phyloP scores from a whole-genome alignment of 495 filamentous ascomycete genomes.

The Penicillium bovifimosum region DNA sequence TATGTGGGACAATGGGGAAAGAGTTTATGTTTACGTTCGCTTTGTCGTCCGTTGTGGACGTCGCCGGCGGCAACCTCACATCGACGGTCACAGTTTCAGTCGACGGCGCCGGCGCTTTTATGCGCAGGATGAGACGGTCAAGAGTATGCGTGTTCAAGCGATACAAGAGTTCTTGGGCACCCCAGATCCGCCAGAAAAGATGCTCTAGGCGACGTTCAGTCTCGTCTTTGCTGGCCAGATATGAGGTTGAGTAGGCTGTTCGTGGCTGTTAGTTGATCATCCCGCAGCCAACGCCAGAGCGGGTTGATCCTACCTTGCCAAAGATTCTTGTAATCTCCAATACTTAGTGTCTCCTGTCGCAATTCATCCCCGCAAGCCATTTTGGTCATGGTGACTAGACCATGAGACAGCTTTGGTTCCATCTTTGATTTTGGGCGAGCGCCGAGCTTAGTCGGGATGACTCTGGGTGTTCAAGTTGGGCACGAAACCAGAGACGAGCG shows the following conservation, averaged over 20 bases:
- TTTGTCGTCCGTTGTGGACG: not conserved
- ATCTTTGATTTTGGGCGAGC: constrained; percentile 11
- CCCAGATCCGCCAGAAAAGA: constrained; percentile 52
- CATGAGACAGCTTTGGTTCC: constrained; percentile 46
- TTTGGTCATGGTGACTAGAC: constrained; percentile 42
- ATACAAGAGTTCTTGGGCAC: constrained; percentile 25
- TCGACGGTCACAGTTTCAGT: not conserved
- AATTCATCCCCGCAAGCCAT: constrained; percentile 15
- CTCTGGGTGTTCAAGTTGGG: not conserved
- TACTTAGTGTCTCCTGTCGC: constrained; percentile 26
- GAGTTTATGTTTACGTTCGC: constrained; percentile 1
- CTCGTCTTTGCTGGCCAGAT: constrained; percentile 31
- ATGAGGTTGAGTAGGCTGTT: constrained; percentile 40
- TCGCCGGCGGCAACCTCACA: no score
- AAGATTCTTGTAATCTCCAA: constrained; percentile 34
- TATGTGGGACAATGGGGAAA: constrained; percentile 11
- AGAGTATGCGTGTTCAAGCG: constrained; percentile 31
- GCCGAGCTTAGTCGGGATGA: not conserved
- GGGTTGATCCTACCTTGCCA: constrained; percentile 43
- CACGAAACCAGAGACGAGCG: not conserved
- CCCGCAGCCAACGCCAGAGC: not conserved
- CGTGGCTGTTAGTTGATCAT: not conserved
- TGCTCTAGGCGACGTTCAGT: constrained; percentile 44
- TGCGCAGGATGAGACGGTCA: constrained; percentile 37
- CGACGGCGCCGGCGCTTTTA: constrained; percentile 20